phyloP scores from a whole-genome alignment of 495 filamentous ascomycete genomes.

The Penicillium cinerascens region DNA sequence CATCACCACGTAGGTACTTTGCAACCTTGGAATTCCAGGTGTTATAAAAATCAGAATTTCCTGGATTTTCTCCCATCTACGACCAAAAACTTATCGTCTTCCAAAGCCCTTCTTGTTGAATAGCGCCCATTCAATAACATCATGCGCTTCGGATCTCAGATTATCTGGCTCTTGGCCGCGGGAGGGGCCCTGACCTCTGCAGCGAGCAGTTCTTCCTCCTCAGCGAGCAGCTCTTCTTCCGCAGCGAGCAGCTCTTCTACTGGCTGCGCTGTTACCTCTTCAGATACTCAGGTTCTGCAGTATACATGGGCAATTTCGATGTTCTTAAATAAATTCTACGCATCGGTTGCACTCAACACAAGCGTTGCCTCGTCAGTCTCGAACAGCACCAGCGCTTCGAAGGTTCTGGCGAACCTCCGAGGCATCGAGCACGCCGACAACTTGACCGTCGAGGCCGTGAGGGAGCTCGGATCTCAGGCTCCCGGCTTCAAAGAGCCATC shows the following conservation, averaged over 20 bases:
- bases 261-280: conserved; percentile 19
- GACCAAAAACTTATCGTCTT: not conserved
- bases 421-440: conserved; percentile 27
- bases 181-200: conserved; percentile 14
- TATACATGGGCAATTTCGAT: conserved; percentile 26
- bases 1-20: not conserved
- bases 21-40: not conserved
- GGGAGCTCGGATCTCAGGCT: conserved; percentile 14
- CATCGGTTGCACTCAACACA: conserved; percentile 20
- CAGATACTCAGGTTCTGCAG: conserved; percentile 21
- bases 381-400: conserved; percentile 18
- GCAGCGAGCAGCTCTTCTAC: not conserved
- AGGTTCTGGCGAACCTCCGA: conserved; percentile 17
- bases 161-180: conserved; percentile 17
- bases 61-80: not conserved
- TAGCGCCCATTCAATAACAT: not conserved
- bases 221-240: not conserved
- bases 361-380: conserved; percentile 21
- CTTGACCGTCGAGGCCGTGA: conserved; percentile 23
- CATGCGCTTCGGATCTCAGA: not conserved
- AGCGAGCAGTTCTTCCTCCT: not conserved
- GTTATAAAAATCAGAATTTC: not conserved
- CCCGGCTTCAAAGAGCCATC: conserved; percentile 18
- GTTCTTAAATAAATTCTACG: conserved; percentile 26
- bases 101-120: not conserved